Percentiles rank a stretch among this genome's conserved stretches.
phyloP scores from a whole-genome alignment of 139 green algal genomes.

The Edaphochlamys debaryana region DNA sequence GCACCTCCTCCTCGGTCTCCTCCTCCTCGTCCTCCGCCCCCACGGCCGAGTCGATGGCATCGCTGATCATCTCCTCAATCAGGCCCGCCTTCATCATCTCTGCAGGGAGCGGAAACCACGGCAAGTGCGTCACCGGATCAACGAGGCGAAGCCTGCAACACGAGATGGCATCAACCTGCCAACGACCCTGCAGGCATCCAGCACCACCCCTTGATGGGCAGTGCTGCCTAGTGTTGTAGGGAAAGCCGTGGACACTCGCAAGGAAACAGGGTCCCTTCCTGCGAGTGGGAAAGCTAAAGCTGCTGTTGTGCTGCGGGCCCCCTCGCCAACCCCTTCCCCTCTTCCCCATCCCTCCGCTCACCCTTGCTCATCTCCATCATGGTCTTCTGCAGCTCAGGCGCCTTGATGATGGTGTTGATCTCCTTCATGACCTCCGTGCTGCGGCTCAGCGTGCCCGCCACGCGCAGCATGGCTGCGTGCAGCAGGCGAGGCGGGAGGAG shows the following conservation, averaged over 20 bases:
- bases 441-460: slow-evolving; percentile 80
- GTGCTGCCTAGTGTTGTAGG: no score
- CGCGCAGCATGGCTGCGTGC: slow-evolving; percentile 68
- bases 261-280: no score
- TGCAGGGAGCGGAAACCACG: no score
- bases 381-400: slow-evolving; percentile 78
- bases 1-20: slow-evolving; percentile 76
- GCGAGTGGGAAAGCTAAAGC: no score
- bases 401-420: slow-evolving; percentile 80
- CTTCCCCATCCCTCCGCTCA: slow-evolving; percentile 14
- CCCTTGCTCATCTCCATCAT: slow-evolving; percentile 89
- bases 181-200: no score
- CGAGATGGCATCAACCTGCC: no score
- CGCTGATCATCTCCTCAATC: slow-evolving; percentile 92
- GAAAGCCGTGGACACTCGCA: no score
- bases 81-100: slow-evolving; percentile 92
- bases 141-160: no score
- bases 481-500: background rate
- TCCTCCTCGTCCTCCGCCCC: slow-evolving; percentile 81
- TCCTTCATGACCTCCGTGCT: slow-evolving; percentile 86
- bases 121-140: no score
- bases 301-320: no score
- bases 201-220: no score
- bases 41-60: slow-evolving; percentile 75
- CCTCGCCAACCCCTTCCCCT: no score